phyloP scores from a whole-genome alignment of 2,329 filamentous ascomycete genomes.

The Ophiostoma pallidulum region DNA sequence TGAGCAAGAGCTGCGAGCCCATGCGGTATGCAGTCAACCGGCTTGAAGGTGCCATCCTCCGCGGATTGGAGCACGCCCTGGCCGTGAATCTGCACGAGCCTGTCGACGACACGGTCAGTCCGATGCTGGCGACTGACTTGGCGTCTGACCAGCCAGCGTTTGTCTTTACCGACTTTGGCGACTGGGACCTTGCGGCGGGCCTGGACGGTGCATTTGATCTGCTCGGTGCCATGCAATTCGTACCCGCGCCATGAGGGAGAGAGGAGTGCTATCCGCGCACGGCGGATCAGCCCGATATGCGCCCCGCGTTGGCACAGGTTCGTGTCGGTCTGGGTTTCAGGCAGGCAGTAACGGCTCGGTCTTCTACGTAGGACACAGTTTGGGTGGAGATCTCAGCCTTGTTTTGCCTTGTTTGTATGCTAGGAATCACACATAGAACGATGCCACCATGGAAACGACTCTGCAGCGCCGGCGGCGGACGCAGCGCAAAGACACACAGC shows the following conservation, averaged over 20 bases:
- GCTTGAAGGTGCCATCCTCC: slow-evolving; percentile 28
- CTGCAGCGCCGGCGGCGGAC: too few relatives aligned
- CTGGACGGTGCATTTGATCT: slow-evolving; percentile 24
- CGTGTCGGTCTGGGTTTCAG: too few relatives aligned
- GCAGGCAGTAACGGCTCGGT: too few relatives aligned
- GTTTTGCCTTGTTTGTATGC: too few relatives aligned
- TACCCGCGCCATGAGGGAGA: slow-evolving; percentile 1
- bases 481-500: too few relatives aligned
- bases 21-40: slow-evolving; percentile 30
- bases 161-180: slow-evolving; percentile 25
- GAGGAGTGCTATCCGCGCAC: too few relatives aligned
- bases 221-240: slow-evolving; percentile 20
- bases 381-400: too few relatives aligned
- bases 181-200: slow-evolving; percentile 24
- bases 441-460: too few relatives aligned
- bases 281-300: too few relatives aligned
- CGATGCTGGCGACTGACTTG: slow-evolving; percentile 21
- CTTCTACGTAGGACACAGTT: too few relatives aligned
- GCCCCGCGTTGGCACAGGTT: too few relatives aligned
- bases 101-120: slow-evolving; percentile 22
- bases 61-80: slow-evolving; percentile 28
- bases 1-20: slow-evolving; percentile 28
- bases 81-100: slow-evolving; percentile 27
- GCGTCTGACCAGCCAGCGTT: slow-evolving; percentile 15
- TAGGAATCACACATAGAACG: too few relatives aligned